Conservation (phyloP, 2,329 filamentous ascomycete genomes). For the Stachybotrys echinatus region DNA sequence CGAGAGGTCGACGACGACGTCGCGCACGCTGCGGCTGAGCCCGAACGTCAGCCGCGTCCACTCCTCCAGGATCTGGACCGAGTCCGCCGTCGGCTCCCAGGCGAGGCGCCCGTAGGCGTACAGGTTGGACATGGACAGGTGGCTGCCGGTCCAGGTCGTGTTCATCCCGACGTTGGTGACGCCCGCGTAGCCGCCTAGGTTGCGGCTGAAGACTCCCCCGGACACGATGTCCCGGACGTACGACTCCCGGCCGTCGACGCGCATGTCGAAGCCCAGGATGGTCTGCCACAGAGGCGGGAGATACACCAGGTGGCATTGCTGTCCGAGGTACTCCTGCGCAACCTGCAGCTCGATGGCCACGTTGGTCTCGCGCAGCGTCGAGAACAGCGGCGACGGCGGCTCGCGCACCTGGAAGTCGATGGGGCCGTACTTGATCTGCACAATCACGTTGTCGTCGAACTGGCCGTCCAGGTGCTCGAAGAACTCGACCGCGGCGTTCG, state of each 20-base stretch:
- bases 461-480: conserved; percentile 59
- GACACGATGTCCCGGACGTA: conserved; percentile 55
- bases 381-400: conserved; percentile 60
- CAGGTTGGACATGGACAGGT: conserved; percentile 66
- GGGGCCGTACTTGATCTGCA: conserved; percentile 70
- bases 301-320: conserved; percentile 65
- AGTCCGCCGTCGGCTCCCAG: conserved; percentile 52
- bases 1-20: conserved; percentile 56
- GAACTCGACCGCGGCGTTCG: conserved; percentile 64
- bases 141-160: conserved; percentile 62
- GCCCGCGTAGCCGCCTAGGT: conserved; percentile 56
- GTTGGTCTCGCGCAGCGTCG: conserved; percentile 36
- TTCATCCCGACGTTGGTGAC: conserved; percentile 65
- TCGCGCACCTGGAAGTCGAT: conserved; percentile 72
- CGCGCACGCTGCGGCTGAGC: conserved; percentile 44
- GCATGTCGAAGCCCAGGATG: conserved; percentile 62
- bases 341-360: conserved; percentile 61
- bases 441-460: conserved; percentile 65
- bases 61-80: conserved; percentile 45
- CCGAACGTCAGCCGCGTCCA: conserved; percentile 67
- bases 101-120: conserved; percentile 65
- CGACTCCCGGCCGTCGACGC: conserved; percentile 51
- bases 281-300: conserved; percentile 64
- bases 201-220: conserved; percentile 52
- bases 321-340: conserved; percentile 65